Evolutionary conservation across 345 rosid genomes (phyloP).

Genomic region (Linum usitatissimum): DNA sequence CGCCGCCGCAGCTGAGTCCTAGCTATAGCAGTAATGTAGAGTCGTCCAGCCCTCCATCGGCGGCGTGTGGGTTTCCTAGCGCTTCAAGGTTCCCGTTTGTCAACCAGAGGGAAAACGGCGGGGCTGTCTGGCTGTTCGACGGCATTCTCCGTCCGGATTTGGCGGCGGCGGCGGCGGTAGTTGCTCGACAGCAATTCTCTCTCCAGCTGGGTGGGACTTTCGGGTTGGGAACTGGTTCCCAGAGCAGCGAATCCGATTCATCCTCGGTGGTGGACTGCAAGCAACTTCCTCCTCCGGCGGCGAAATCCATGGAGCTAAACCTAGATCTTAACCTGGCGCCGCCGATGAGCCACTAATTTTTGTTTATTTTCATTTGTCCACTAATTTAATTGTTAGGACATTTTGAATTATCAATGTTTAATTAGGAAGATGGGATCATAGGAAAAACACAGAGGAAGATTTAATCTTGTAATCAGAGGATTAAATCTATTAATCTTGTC

Average conservation of each 20-base stretch:
- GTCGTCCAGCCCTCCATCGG: slow-evolving; percentile 22
- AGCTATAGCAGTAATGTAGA: slow-evolving; percentile 34
- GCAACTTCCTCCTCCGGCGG: not conserved
- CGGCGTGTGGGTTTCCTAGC: slow-evolving; percentile 12
- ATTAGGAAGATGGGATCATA: too few relatives aligned
- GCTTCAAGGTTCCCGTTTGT: slow-evolving; percentile 39
- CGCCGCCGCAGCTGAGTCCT: slow-evolving; percentile 15
- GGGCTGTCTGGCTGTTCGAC: slow-evolving; percentile 26
- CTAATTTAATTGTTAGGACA: not conserved
- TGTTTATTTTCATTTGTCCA: not conserved
- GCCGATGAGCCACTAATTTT: slow-evolving; percentile 41
- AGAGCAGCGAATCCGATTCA: slow-evolving; percentile 33
- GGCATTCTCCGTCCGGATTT: slow-evolving; percentile 28
- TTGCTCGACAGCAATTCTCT: slow-evolving; percentile 29
- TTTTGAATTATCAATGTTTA: not conserved
- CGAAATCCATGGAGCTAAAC: slow-evolving; percentile 13
- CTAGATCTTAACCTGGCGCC: slow-evolving; percentile 75
- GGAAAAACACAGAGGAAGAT: too few relatives aligned
- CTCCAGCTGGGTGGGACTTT: slow-evolving; percentile 24
- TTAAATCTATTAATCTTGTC: too few relatives aligned
- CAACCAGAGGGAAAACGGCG: slow-evolving; percentile 24
- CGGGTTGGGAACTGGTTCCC: slow-evolving; percentile 12
- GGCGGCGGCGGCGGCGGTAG: slow-evolving; percentile 12
- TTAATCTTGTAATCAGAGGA: slow-evolving; percentile 1
- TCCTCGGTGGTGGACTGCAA: slow-evolving; percentile 31